phyloP scores from a whole-genome alignment of 164 flowering plant species.

The Houttuynia cordata region DNA sequence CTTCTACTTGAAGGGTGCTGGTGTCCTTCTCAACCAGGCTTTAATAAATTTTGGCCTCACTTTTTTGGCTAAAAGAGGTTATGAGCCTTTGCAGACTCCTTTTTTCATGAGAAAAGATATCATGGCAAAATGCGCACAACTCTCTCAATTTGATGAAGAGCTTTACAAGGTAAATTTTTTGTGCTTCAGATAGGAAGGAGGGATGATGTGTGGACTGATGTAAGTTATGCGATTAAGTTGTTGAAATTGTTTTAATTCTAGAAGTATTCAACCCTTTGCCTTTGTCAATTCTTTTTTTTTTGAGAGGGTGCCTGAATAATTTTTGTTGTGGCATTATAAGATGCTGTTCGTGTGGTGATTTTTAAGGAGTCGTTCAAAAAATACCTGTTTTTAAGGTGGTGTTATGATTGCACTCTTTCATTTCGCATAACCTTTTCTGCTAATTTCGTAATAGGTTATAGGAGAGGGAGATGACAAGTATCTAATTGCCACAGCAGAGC shows the following conservation, averaged over 20 bases:
- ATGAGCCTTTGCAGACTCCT: constrained; percentile 68
- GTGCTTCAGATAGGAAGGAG: neutral
- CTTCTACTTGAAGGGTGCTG: constrained; percentile 77
- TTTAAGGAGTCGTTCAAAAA: neutral
- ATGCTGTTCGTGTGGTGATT: too few species aligned
- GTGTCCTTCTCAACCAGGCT: constrained; percentile 85
- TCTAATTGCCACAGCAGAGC: constrained; percentile 94
- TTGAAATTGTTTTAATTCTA: too few species aligned
- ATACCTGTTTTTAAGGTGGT: neutral
- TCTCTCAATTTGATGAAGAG: constrained; percentile 97
- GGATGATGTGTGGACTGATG: too few species aligned
- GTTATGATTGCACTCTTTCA: neutral
- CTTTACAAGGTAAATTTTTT: constrained; percentile 69
- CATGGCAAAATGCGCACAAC: constrained; percentile 95
- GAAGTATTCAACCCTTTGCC: too few species aligned
- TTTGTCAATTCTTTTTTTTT: too few species aligned
- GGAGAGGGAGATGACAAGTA: constrained; percentile 98
- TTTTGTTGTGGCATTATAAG: too few species aligned
- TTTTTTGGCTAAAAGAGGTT: constrained; percentile 56
- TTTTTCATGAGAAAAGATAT: constrained; percentile 92
- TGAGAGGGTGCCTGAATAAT: too few species aligned
- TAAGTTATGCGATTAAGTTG: too few species aligned
- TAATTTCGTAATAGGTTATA: constrained; percentile 42
- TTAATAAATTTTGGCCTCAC: constrained; percentile 68
- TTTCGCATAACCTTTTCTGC: too few species aligned